These are phyloP conservation scores for Nitzschia sp. DNA, from an alignment of 108 stramenopile genomes.

Conservation along the genomic window DNA sequence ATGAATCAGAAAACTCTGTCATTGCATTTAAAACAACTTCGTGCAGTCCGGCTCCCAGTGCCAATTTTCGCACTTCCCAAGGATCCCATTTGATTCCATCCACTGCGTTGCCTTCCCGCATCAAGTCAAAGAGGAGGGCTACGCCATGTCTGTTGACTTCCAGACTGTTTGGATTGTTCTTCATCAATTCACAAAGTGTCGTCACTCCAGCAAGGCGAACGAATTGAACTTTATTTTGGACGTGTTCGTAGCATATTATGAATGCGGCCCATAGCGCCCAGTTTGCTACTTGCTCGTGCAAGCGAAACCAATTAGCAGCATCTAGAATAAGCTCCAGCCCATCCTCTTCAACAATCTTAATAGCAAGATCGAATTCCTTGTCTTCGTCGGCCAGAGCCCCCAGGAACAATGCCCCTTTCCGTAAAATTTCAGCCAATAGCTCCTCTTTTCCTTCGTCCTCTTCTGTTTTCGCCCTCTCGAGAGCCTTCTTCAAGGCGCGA, in stretches of 20 bases:
- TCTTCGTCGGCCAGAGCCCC: conserved; percentile 57
- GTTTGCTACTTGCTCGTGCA: conserved; percentile 55
- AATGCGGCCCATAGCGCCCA: conserved; percentile 69
- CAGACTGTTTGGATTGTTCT: conserved; percentile 39
- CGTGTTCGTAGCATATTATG: conserved; percentile 48
- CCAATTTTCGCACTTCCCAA: conserved; percentile 41
- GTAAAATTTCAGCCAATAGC: conserved; percentile 48
- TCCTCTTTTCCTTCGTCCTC: conserved; percentile 33
- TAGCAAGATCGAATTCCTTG: conserved; percentile 23
- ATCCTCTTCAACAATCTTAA: conserved; percentile 44
- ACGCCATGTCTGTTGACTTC: conserved; percentile 62
- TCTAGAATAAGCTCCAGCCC: conserved; percentile 49
- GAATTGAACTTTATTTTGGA: conserved; percentile 38
- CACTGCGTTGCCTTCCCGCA: conserved; percentile 34
- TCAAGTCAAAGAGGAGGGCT: conserved; percentile 59
- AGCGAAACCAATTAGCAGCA: conserved; percentile 56
- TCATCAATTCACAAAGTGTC: conserved; percentile 39
- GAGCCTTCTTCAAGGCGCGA: conserved; percentile 16
- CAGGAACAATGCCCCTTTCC: conserved; percentile 55
- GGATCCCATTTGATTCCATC: conserved; percentile 28
- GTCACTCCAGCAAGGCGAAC: conserved; percentile 42
- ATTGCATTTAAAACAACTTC: conserved; percentile 36
- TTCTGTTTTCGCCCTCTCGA: conserved; percentile 48
- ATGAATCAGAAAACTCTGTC: conserved; percentile 41
- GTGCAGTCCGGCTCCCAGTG: conserved; percentile 54